Base-by-base conservation (phyloP, 2,329 filamentous ascomycete genomes). In the Simplicillium aogashimaense region DNA sequence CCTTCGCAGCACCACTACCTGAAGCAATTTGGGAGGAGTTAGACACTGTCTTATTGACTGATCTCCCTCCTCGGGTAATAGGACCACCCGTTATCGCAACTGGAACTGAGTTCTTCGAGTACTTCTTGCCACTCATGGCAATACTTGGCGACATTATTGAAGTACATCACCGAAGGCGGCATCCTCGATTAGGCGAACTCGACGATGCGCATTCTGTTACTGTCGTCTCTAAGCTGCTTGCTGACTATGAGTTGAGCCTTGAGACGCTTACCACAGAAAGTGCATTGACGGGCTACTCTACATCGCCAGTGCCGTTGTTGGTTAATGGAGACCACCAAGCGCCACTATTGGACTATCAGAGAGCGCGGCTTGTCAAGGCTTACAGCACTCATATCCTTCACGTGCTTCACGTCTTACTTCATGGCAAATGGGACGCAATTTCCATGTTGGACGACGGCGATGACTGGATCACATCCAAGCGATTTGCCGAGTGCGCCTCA, bases 361-460 rank as follows among this genome's bases (percentile, higher is more conserved):
- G 54, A 37, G 53, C 54, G 35, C 54, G 60, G 14, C 58, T 69
- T 1, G 66, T 69, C 1, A 57, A 59, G n/a, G 63, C 64, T 0
- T 72, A 72, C 50, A 65, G 63, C 43, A 68, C 58, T 1, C 64
- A 69, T 45, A 64, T 72, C 14, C 48, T 70, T 1, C 66, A 67
- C 37, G 68, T 72, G 0, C 56, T 72, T 0, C 59, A 69, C 41
- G 66, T 72, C 3, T 54, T 72, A 0, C 53, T 72, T 1, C 59
- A 69, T 42, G 67, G 66, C 0, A 69, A 70, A 50, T 70, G 66
- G 66, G 67, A 72, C 44, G 63, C 66, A 3, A 64, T 70, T 29
- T 64, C 57, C 28, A 66, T 72, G 60, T 54, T 72, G 33, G 67
- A 72, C 42, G 61, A 70, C 43, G 56, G 62, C 16, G 67, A 68